Evolutionary conservation across 371 early-diverging fungal genomes (phyloP).

Genomic region (Chytridium lagenaria): DNA sequence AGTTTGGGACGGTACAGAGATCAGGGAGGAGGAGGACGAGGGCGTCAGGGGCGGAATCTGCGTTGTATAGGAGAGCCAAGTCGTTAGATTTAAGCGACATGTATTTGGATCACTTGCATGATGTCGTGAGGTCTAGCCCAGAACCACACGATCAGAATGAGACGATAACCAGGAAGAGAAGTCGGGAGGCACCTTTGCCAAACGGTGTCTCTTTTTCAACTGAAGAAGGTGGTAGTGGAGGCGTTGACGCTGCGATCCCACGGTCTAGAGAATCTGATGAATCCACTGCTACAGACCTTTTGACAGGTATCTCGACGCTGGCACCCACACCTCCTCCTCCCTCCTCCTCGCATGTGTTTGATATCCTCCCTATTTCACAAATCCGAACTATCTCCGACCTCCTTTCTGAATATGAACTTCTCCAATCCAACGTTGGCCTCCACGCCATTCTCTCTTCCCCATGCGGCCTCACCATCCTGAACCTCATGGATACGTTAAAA

Average conservation of each 20-base stretch:
- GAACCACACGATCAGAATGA: background rate
- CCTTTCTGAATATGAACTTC: constrained; percentile 3
- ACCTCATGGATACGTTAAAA: background rate
- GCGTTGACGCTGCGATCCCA: no score
- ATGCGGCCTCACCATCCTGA: background rate
- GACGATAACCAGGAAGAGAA: background rate
- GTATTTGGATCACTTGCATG: background rate
- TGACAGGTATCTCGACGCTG: background rate
- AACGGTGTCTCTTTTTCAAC: no score
- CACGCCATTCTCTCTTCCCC: background rate
- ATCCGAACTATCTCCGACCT: background rate
- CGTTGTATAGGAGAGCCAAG: background rate
- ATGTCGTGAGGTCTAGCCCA: background rate
- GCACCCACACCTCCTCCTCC: background rate
- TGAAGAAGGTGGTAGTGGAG: no score
- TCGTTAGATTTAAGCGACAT: constrained; percentile 12
- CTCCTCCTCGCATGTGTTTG: background rate
- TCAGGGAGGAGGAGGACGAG: background rate
- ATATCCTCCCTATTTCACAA: background rate
- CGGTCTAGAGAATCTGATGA: no score
- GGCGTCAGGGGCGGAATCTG: background rate
- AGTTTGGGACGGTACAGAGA: background rate
- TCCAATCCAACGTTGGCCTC: constrained; percentile 13
- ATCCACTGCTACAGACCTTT: no score
- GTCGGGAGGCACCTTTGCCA: no score